Evolutionary conservation across 129 eudicot genomes (phyloP), one percentile per base, ranked within the genome.

Genomic region (Flaveria sonorensis): DNA sequence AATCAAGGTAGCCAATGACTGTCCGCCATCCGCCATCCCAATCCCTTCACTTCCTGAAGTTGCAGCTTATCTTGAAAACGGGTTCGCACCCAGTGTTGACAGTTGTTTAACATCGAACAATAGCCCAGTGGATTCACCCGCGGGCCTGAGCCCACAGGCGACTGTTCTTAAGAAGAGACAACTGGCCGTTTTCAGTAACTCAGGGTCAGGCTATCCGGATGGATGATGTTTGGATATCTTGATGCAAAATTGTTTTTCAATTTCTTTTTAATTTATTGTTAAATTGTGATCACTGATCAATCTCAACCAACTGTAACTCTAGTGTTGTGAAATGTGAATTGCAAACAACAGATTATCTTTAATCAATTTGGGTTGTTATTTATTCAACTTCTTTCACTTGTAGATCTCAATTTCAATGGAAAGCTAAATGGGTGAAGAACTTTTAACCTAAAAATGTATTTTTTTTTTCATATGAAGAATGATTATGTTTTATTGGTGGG

Each of bases 1-100:
- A 47, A 86, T 89, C 86, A 89, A 89, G 80, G 95, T 83, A 74
- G 86, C 96, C 62, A 83, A 84, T 47, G 88, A 88, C 72, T 81
- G 79, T 19, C 83, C 82, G 0, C 70, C 81, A 12, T 82, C 83
- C n/a, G 79, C 57, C 71, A 65, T 75, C 21, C 71, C 93, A 19
- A 81, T 83, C 14, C 81, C 92, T 53, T 82, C 87, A 26, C 83
- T 81, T 36, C 76, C 84, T 0, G 88, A 88, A 11, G 70, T 77
- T 10, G 64, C 81, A 52, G 81, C 86, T 70, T 75, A 83, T 65
- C 72, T 66, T 36, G 85, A 75, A 18, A 84, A 87, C 72, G 86
- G 78, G 53, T 75, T 75, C 11, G 77, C 81, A 23, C 85, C 81
- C 20, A 82, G 87, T 1, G 72, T 85, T 1, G 85, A 86, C 67